These are phyloP conservation scores for Adiantum capillusveneris DNA, from an alignment of 75 land plant genomes.

Conservation along the genomic window DNA sequence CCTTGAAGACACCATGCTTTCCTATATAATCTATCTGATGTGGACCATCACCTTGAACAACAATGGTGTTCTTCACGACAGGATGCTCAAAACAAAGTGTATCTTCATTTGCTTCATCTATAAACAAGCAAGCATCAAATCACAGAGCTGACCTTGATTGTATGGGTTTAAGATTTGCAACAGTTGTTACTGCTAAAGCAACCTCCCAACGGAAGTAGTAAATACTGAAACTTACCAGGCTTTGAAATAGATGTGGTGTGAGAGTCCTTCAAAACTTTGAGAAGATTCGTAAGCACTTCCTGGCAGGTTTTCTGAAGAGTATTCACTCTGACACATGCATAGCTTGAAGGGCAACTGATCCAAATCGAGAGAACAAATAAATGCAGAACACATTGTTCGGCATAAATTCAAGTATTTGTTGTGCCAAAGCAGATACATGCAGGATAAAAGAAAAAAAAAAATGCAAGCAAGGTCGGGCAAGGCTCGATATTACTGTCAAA, in stretches of 20 bases:
- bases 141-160: background rate
- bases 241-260: no score
- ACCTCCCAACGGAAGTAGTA: no score
- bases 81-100: conserved; percentile 51
- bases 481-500: background rate
- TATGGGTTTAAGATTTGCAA: conserved; percentile 1
- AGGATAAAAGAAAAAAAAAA: conserved; percentile 4
- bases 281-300: conserved; percentile 50
- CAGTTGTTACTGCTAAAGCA: background rate
- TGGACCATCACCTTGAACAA: conserved; percentile 83
- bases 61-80: conserved; percentile 62
- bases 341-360: conserved; percentile 70
- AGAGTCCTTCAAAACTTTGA: background rate
- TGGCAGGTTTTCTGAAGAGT: conserved; percentile 55
- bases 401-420: no score
- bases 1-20: conserved; percentile 38
- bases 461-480: background rate
- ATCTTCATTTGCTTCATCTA: background rate
- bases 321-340: conserved; percentile 87
- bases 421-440: background rate
- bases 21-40: conserved; percentile 48
- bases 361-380: conserved; percentile 7
- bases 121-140: background rate
- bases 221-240: no score
- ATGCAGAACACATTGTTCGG: background rate